Evolutionary conservation across 768 basidiomycete genomes (phyloP).

Genomic region (Tephrocybe rancida): DNA sequence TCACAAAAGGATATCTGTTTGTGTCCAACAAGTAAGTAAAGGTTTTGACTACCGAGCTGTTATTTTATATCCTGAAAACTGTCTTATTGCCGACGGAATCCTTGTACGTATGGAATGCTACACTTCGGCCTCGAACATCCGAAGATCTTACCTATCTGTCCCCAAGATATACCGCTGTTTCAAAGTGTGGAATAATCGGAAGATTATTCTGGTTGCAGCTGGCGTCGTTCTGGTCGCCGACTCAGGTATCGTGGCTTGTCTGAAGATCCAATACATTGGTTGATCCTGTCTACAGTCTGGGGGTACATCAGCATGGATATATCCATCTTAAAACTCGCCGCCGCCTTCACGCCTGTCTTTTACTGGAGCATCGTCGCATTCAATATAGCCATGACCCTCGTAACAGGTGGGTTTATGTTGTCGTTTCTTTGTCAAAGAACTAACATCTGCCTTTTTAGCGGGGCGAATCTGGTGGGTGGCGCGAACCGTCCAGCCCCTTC

Average conservation of each 20-base stretch:
- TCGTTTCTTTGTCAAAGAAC: not conserved
- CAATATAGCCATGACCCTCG: conserved; percentile 23
- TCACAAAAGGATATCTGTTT: conserved; percentile 36
- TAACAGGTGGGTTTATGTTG: conserved; percentile 19
- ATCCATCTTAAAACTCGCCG: not conserved
- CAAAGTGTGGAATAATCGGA: conserved; percentile 11
- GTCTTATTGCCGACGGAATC: conserved; percentile 31
- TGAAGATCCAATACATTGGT: not conserved
- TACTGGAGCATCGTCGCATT: conserved; percentile 27
- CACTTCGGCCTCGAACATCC: not conserved
- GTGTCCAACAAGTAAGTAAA: conserved; percentile 40
- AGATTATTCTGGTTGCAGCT: conserved; percentile 4
- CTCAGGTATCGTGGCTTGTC: conserved; percentile 26
- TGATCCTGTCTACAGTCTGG: conserved; percentile 18
- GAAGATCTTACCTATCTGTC: not conserved
- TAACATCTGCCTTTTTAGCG: conserved; percentile 6
- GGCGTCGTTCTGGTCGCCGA: conserved; percentile 29
- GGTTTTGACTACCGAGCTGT: not conserved
- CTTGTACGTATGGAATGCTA: conserved; percentile 16
- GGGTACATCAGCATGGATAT: conserved; percentile 17
- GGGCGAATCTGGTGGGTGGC: conserved; percentile 24
- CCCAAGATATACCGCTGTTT: conserved; percentile 11
- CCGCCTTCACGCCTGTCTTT: conserved; percentile 16
- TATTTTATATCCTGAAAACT: not conserved
- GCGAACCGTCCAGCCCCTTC: conserved; percentile 7